Percentiles rank a stretch among this genome's conserved stretches.
Conservation (phyloP, 192 early-diverging fungal species). For the Coemansia erecta region DNA sequence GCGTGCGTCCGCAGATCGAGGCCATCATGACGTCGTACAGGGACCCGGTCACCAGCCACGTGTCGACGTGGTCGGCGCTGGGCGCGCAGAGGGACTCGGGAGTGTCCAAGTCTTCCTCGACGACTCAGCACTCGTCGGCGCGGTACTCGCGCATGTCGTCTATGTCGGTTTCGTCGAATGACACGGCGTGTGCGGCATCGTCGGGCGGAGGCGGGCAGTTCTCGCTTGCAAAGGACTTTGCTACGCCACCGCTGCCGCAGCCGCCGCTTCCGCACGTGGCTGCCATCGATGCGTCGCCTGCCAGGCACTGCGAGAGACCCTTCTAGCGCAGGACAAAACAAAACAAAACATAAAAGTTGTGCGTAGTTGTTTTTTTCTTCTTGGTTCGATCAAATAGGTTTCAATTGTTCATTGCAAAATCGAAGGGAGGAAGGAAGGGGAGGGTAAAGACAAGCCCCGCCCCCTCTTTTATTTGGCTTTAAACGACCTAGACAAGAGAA, state of each 20-base stretch:
- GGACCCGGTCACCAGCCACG: conserved; percentile 26
- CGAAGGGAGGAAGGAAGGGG: too few species aligned
- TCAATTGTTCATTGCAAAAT: not conserved
- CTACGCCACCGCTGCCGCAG: not conserved
- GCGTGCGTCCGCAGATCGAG: conserved; percentile 31
- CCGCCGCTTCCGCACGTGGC: not conserved
- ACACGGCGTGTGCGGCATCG: conserved; percentile 36
- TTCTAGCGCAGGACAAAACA: too few species aligned
- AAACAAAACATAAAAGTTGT: too few species aligned
- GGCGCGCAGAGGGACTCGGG: not conserved
- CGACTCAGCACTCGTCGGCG: not conserved
- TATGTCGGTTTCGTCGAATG: conserved; percentile 42
- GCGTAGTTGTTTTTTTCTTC: not conserved
- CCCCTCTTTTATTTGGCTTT: not conserved
- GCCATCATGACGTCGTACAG: conserved; percentile 40
- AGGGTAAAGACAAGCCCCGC: too few species aligned
- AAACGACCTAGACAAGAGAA: conserved; percentile 14
- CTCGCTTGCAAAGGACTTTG: conserved; percentile 1
- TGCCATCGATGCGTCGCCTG: conserved; percentile 1
- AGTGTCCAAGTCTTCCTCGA: not conserved
- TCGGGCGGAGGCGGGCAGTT: not conserved
- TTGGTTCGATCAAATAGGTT: not conserved
- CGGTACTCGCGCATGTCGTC: conserved; percentile 41
- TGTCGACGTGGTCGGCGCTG: conserved; percentile 38
- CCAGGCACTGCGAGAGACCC: not conserved